phyloP scores from a whole-genome alignment of 2,329 filamentous ascomycete genomes.

The Teratosphaeria destructans region DNA sequence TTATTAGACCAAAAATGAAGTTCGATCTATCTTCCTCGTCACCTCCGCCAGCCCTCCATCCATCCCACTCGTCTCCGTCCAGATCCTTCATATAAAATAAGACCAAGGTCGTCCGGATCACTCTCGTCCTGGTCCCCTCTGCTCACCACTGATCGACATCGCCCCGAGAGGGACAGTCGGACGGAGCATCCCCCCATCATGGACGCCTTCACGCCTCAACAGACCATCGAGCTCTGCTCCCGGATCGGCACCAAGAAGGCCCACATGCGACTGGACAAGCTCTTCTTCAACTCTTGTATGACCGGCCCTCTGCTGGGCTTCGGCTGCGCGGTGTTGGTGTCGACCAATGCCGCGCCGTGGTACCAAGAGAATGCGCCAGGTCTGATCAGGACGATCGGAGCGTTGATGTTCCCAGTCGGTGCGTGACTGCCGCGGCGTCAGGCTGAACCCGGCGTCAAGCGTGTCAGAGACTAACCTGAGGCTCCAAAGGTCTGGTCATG shows the following conservation, averaged over 20 bases:
- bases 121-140: background rate
- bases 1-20: background rate
- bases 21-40: background rate
- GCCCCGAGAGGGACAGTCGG: background rate
- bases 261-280: conserved; percentile 37
- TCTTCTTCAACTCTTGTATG: conserved; percentile 38
- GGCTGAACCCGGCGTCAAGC: background rate
- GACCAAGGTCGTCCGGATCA: background rate
- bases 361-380: conserved; percentile 26
- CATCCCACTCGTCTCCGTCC: background rate
- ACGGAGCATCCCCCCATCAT: background rate
- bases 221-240: conserved; percentile 41
- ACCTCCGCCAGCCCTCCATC: background rate
- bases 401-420: conserved; percentile 27
- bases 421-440: background rate
- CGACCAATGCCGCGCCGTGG: conserved; percentile 22
- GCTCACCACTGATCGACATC: too few species aligned
- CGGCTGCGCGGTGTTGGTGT: conserved; percentile 31
- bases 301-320: conserved; percentile 45
- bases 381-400: conserved; percentile 22
- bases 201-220: conserved; percentile 6
- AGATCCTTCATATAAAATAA: background rate
- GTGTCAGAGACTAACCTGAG: background rate
- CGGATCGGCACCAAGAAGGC: conserved; percentile 42
- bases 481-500: conserved; percentile 12